Percentiles rank a stretch among this genome's conserved stretches.
phyloP scores from a whole-genome alignment of 1,284 basidiomycete genomes.

The Earliella scabrosa region DNA sequence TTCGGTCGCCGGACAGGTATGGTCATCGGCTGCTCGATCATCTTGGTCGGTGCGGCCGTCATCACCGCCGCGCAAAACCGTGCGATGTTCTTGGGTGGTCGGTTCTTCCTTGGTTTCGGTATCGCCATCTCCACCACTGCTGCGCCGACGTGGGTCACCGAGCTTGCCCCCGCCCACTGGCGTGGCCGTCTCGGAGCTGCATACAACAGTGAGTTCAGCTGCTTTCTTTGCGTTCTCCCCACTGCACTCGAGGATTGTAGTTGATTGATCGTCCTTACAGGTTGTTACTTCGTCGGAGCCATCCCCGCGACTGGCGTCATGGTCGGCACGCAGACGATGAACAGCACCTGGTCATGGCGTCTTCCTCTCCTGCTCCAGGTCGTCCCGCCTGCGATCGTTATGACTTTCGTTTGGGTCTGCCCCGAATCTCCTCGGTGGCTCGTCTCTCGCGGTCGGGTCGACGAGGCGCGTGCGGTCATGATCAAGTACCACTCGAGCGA shows the following conservation, averaged over 20 bases:
- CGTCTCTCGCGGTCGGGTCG: constrained; percentile 26
- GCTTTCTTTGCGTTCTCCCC: background rate
- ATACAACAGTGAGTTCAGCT: constrained; percentile 16
- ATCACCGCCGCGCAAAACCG: constrained; percentile 11
- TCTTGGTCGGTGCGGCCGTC: constrained; percentile 9
- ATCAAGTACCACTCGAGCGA: constrained; percentile 15
- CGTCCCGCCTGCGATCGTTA: constrained; percentile 17
- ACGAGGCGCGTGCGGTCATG: constrained; percentile 28
- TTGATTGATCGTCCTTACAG: background rate
- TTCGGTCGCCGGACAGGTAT: constrained; percentile 13
- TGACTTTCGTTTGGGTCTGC: constrained; percentile 24
- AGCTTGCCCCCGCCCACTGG: constrained; percentile 19
- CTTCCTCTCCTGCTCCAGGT: constrained; percentile 16
- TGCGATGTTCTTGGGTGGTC: constrained; percentile 15
- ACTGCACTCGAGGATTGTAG: background rate
- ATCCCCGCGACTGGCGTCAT: constrained; percentile 18
- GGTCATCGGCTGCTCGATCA: constrained; percentile 9
- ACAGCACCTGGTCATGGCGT: constrained; percentile 19
- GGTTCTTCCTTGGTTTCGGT: constrained; percentile 18
- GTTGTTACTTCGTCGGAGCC: constrained; percentile 12
- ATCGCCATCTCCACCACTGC: constrained; percentile 16
- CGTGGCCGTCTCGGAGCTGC: constrained; percentile 13
- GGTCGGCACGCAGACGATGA: constrained; percentile 13
- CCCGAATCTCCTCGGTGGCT: constrained; percentile 32
- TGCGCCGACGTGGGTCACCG: constrained; percentile 14